phyloP scores from a whole-genome alignment of 2,329 filamentous ascomycete species.

The Hymenoscyphus scutula region DNA sequence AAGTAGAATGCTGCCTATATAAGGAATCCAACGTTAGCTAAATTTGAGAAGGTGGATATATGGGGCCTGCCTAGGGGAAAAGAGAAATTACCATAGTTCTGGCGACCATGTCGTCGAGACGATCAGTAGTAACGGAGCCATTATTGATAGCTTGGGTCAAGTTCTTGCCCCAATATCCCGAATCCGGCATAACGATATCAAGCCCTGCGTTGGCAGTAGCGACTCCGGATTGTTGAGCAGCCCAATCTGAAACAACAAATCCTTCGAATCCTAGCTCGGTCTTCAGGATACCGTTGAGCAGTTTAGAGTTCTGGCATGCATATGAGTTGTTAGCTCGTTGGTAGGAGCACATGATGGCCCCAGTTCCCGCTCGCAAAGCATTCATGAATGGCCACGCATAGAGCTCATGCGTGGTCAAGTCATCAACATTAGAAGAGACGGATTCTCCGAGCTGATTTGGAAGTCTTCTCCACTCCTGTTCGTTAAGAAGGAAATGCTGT shows the following conservation, averaged over 20 bases:
- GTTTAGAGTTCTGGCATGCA: slow-evolving; percentile 46
- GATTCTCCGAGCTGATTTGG: slow-evolving; percentile 48
- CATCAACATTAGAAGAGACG: slow-evolving; percentile 60
- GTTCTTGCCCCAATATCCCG: slow-evolving; percentile 20
- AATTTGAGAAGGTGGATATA: neutral
- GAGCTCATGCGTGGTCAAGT: slow-evolving; percentile 62
- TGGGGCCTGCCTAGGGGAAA: neutral
- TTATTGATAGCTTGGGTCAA: slow-evolving; percentile 54
- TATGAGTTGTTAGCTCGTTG: slow-evolving; percentile 47
- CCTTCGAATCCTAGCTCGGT: slow-evolving; percentile 50
- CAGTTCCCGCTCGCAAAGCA: slow-evolving; percentile 65
- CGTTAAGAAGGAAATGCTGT: slow-evolving; percentile 58
- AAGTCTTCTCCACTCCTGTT: slow-evolving; percentile 51
- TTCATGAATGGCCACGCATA: slow-evolving; percentile 64
- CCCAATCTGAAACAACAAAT: slow-evolving; percentile 66
- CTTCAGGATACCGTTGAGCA: slow-evolving; percentile 47
- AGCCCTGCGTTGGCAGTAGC: slow-evolving; percentile 56
- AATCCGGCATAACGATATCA: slow-evolving; percentile 42
- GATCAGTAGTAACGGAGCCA: slow-evolving; percentile 37
- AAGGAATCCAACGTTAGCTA: neutral
- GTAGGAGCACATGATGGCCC: slow-evolving; percentile 78
- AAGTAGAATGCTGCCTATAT: slow-evolving; percentile 22
- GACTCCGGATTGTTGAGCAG: slow-evolving; percentile 66
- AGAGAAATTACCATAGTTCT: slow-evolving; percentile 48
- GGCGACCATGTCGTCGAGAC: slow-evolving; percentile 67